Percentiles rank a stretch among this genome's conserved stretches.
These are phyloP conservation scores for Penicillium psychrofluorescens DNA, from an alignment of 495 filamentous ascomycete species.

Conservation along the genomic window DNA sequence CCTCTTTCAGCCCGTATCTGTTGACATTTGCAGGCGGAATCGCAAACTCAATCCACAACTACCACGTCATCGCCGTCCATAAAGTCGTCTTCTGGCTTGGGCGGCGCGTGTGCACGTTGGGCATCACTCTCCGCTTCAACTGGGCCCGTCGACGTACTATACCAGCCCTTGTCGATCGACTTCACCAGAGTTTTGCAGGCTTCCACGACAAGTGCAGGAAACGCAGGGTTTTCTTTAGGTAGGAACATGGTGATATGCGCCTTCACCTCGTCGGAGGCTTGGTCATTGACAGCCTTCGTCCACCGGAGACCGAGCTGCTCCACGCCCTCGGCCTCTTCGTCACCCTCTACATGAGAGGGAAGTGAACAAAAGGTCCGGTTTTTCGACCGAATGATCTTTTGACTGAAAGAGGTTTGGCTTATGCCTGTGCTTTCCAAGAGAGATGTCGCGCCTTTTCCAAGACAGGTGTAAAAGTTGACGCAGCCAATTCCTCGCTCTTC, in stretches of 20 bases:
- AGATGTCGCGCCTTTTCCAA: slow-evolving; percentile 55
- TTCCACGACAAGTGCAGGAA: slow-evolving; percentile 56
- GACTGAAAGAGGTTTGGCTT: slow-evolving; percentile 26
- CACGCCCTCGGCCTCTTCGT: slow-evolving; percentile 9
- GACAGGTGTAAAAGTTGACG: slow-evolving; percentile 73
- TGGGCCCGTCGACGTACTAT: slow-evolving; percentile 23
- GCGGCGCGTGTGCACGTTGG: slow-evolving; percentile 4
- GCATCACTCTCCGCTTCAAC: slow-evolving; percentile 9
- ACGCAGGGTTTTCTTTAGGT: slow-evolving; percentile 72
- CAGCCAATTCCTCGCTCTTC: slow-evolving; percentile 55
- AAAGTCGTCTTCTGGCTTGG: slow-evolving; percentile 15
- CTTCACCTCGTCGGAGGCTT: slow-evolving; percentile 65
- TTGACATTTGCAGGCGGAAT: too few species aligned
- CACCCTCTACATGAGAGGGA: slow-evolving; percentile 48
- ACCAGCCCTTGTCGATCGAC: slow-evolving; percentile 40
- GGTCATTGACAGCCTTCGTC: slow-evolving; percentile 67
- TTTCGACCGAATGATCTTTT: slow-evolving; percentile 36
- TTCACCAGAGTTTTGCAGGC: slow-evolving; percentile 54
- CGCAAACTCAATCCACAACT: slow-evolving; percentile 23
- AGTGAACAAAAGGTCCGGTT: slow-evolving; percentile 80
- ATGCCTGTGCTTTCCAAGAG: slow-evolving; percentile 24
- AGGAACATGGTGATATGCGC: slow-evolving; percentile 90
- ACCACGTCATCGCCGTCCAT: slow-evolving; percentile 35
- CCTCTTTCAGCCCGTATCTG: too few species aligned
- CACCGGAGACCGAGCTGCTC: slow-evolving; percentile 40